A percentile compares a stretch with the other conserved stretches of the same genome.
Conservation (phyloP, 1,284 basidiomycete species). For the Rhodotorula sp. region DNA sequence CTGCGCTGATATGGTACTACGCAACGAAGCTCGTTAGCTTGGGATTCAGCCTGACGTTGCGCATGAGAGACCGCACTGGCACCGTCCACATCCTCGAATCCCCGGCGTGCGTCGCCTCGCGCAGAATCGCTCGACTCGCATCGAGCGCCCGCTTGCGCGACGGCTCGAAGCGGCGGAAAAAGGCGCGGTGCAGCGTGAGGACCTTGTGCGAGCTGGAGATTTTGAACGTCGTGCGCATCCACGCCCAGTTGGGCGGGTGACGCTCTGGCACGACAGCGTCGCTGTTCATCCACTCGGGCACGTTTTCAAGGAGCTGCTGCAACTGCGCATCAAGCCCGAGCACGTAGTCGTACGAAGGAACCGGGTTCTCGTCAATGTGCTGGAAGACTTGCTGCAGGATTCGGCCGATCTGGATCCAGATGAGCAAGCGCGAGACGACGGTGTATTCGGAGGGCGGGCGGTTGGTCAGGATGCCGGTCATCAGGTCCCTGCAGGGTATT, state of each 20-base stretch:
- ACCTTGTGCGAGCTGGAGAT: constrained; percentile 28
- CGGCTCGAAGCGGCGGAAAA: constrained; percentile 27
- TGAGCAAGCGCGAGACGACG: constrained; percentile 7
- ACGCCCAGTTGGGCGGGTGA: constrained; percentile 12
- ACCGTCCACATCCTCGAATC: constrained; percentile 29
- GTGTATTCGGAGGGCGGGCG: constrained; percentile 24
- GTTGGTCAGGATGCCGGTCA: constrained; percentile 10
- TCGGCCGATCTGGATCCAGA: constrained; percentile 22
- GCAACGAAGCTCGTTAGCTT: not conserved
- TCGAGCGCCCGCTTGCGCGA: constrained; percentile 14
- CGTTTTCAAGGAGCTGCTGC: constrained; percentile 20
- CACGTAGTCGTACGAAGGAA: constrained; percentile 15
- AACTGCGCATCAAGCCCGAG: constrained; percentile 22
- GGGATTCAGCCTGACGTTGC: not conserved
- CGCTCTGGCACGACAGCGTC: not conserved
- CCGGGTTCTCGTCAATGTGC: constrained; percentile 16
- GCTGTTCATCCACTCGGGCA: constrained; percentile 16
- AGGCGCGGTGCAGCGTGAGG: constrained; percentile 32
- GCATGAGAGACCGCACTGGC: constrained; percentile 8
- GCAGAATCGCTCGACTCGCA: constrained; percentile 16
- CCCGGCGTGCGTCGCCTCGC: constrained; percentile 3
- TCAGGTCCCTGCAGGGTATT: constrained; percentile 13
- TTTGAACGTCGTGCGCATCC: constrained; percentile 15
- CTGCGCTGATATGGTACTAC: constrained; percentile 1
- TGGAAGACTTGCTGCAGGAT: constrained; percentile 23